Base-by-base conservation (phyloP, 352 stramenopile genomes). In the Phytophthora pini region DNA sequence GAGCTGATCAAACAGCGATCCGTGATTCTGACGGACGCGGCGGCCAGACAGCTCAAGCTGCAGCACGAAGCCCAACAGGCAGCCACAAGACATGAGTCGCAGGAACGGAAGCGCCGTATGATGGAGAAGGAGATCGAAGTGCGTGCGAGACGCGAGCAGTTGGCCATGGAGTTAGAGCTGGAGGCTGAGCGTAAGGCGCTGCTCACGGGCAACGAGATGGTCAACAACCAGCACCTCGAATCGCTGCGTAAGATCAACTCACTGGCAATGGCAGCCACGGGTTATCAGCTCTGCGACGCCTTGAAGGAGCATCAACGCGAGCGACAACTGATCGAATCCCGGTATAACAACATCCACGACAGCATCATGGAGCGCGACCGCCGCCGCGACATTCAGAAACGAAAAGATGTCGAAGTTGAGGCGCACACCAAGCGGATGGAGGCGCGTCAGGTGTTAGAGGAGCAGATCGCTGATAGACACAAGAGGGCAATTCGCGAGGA, bases 121-220 rank as follows among this genome's bases (percentile, higher is more conserved):
- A 78, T 91, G 70, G 80, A 94, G 55, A 92, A 94, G 53, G 83
- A 92, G 61, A 59, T 90, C 10, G 67, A 78, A 64, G 84, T 92
- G 38, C 83, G 82, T 26, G 77, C 73, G 5, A 68, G 82, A 10
- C 79, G 86, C 5, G 86, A 94, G 54, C 78, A 92, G 53, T 84
- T 80, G 10, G 81, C 82, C 13, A 82, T 92, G 59, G 81, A 92
- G 46, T 77, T 89, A 72, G 83, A 94, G 54, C 61, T 92, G 5
- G 86, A 92, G 31, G 75, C 73, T 13, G 82, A 92, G 39, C 67
- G 79, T 20, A 80, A 87, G 45, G 82, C 80, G 4, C 64, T 87
- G n/a, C 62, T 94, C 12, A 90, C 79, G 4, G 77, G 75, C 40
- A 86, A 92, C 38, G 79, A 90, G 38, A 60, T 88, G 54, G 43